phyloP scores from a whole-genome alignment of 2,329 filamentous ascomycete genomes.

The Fusarium secorum region DNA sequence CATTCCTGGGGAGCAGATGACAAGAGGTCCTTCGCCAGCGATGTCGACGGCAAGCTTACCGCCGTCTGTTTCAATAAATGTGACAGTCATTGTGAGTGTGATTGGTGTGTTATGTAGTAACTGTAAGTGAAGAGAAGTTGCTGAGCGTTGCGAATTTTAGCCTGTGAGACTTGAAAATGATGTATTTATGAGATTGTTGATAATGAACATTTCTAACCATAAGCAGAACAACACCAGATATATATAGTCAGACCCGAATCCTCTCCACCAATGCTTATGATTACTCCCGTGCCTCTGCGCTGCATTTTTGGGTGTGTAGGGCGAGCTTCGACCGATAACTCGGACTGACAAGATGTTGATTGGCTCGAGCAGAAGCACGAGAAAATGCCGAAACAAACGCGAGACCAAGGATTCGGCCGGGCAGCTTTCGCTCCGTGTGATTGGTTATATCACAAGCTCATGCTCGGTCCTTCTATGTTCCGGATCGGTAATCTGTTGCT shows the following conservation, averaged over 20 bases:
- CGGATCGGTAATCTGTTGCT: rapidly evolving
- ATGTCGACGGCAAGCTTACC: constrained; percentile 26
- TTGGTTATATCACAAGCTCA: too few species aligned
- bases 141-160: background rate
- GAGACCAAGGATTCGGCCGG: background rate
- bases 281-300: background rate
- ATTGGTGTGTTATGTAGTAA: background rate
- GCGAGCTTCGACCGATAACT: background rate
- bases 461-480: background rate
- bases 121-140: background rate
- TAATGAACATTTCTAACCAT: rapidly evolving
- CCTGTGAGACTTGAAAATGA: rapidly evolving
- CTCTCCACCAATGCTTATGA: background rate
- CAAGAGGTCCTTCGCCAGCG: constrained; percentile 14
- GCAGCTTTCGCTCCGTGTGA: rapidly evolving
- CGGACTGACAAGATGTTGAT: background rate
- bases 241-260: background rate
- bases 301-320: background rate
- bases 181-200: background rate
- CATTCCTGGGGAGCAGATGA: constrained; percentile 26
- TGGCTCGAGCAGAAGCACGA: constrained; percentile 2
- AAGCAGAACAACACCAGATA: background rate
- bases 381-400: constrained; percentile 18
- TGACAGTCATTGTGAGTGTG: constrained; percentile 5
- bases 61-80: constrained; percentile 22